phyloP scores from a whole-genome alignment of 257 asterid species.

The Henckelia pumila region DNA sequence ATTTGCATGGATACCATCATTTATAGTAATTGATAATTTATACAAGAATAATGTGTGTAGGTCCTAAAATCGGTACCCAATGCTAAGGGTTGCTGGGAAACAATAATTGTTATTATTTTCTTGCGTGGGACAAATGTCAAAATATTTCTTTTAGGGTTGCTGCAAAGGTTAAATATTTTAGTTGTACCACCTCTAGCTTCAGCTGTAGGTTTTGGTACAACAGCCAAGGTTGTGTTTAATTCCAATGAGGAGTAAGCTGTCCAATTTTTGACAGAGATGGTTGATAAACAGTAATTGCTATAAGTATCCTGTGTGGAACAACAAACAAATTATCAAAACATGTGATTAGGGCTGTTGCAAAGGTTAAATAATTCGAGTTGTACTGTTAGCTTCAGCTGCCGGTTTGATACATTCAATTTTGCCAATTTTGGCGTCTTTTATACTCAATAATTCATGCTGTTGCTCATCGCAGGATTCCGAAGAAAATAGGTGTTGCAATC shows the following conservation, averaged over 20 bases:
- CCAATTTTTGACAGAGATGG: neutral
- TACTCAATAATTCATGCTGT: neutral
- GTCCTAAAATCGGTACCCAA: neutral
- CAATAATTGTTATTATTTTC: neutral
- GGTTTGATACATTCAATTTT: neutral
- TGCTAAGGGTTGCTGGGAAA: neutral
- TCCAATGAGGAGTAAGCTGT: neutral
- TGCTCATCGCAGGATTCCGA: conserved; percentile 60
- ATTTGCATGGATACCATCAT: neutral
- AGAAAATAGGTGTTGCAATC: conserved; percentile 75
- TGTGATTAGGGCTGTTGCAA: too few relatives aligned
- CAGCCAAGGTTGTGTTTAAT: neutral
- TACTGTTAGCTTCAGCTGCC: neutral
- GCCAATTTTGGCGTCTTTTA: neutral
- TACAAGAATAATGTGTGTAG: too few relatives aligned
- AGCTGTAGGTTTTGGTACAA: neutral
- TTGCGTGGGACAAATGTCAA: neutral
- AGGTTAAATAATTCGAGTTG: neutral
- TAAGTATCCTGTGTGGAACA: neutral
- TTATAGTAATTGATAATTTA: neutral
- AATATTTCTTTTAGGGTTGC: neutral
- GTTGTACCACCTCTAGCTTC: neutral
- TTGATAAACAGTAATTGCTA: too few relatives aligned
- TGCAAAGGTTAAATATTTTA: neutral
- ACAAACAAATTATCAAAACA: neutral